phyloP scores from a whole-genome alignment of 2,329 filamentous ascomycete genomes.

The Botrytis galanthina region DNA sequence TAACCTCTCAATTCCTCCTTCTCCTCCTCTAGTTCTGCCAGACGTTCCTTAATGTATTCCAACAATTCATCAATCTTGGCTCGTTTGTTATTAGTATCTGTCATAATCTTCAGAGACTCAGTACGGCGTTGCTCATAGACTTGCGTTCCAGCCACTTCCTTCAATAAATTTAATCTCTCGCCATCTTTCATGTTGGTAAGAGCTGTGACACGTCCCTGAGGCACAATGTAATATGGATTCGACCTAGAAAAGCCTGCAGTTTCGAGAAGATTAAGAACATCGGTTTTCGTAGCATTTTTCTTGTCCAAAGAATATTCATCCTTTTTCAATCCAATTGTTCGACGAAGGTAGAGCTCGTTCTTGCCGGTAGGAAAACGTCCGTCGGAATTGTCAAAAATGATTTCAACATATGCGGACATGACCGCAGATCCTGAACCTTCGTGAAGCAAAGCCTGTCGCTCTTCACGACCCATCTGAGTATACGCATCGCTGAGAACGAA shows the following conservation, averaged over 20 bases:
- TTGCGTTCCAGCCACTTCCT: slow-evolving; percentile 97
- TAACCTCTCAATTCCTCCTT: slow-evolving; percentile 93
- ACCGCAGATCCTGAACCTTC: slow-evolving; percentile 97
- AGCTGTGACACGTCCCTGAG: slow-evolving; percentile 91
- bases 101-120: slow-evolving; percentile 95
- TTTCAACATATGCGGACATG: slow-evolving; percentile 99
- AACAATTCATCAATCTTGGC: slow-evolving; percentile 92
- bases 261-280: slow-evolving; percentile 93
- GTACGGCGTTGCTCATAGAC: slow-evolving; percentile 91
- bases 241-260: slow-evolving; percentile 95
- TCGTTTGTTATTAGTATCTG: slow-evolving; percentile 91
- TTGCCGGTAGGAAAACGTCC: slow-evolving; percentile 92
- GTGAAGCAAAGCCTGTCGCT: slow-evolving; percentile 93
- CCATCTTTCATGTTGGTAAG: slow-evolving; percentile 99
- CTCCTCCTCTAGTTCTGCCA: slow-evolving; percentile 90
- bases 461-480: slow-evolving; percentile 90
- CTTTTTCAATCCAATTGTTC: slow-evolving; percentile 96
- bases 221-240: slow-evolving; percentile 99
- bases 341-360: slow-evolving; percentile 83
- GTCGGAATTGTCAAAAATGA: slow-evolving; percentile 97
- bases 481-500: slow-evolving; percentile 98
- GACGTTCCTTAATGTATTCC: slow-evolving; percentile 84
- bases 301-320: slow-evolving; percentile 97
- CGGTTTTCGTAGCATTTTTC: slow-evolving; percentile 90
- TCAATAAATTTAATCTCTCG: slow-evolving; percentile 83